Evolutionary conservation across 208 protist species (phyloP), one percentile per base, ranked within the genome.

Genomic region (Trypanosoma caninum): DNA sequence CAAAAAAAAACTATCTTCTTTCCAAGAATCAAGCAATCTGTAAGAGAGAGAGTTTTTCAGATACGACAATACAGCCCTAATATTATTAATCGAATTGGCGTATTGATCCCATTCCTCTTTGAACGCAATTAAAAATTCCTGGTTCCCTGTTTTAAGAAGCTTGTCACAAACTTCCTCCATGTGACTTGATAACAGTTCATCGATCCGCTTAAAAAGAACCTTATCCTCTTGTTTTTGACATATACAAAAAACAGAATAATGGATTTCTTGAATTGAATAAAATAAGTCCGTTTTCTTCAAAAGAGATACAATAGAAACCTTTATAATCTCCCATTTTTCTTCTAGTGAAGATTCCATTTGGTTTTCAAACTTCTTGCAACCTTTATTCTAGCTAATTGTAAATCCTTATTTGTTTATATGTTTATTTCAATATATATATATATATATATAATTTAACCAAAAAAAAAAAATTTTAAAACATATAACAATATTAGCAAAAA

Each of bases 231-330:
- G 72, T 18, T 62, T 44, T 27, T 87, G 78, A n/a, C 80, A 90
- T 5, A 93, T 37, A 27, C 78, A 69, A 70, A 89, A 90, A 45
- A 89, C 76, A 23, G 79, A 71, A 33, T 93, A 83, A 63, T 93
- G 80, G 55, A 87, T 76, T 40, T 60, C 62, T 66, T 93, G 87
- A 66, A 90, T 90, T 14, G 87, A 93, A 58, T 85, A 76, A 9
- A 46, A 51, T 0, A 72, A 84, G 0, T 67, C 54, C 37, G 55
- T 64, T 25, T 84, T 80, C 14, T 58, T 65, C 18, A 93, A 73
- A 64, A 89, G 67, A 22, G 68, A 73, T 23, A 52, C 42, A 30
- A 90, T 71, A 14, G 77, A 59, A 48, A 86, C 68, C 34, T 78
- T 72, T 16, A 93, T 67, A 30, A 90, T 75, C 13, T 52, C n/a